Percentiles rank a stretch among this genome's conserved stretches.
phyloP scores from a whole-genome alignment of 148 eudicot genomes.

The Silene conica region DNA sequence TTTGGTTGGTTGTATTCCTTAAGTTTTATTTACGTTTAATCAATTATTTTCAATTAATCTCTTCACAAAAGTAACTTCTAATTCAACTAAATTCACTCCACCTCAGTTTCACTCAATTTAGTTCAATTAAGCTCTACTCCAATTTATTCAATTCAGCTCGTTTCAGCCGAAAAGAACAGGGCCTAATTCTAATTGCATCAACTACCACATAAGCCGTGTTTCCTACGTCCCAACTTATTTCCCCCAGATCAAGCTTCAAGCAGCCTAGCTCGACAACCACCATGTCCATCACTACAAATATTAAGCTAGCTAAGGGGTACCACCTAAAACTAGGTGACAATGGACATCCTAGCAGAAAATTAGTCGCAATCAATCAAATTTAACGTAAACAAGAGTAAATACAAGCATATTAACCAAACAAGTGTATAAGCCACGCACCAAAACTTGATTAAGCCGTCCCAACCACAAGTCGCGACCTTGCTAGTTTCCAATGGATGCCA shows the following conservation, averaged over 20 bases:
- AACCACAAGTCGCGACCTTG: constrained; percentile 97
- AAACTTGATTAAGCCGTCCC: constrained; percentile 96
- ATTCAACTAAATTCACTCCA: too few species aligned
- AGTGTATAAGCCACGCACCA: constrained; percentile 46
- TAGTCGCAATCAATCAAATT: background rate
- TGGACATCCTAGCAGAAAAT: background rate
- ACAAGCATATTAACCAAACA: background rate
- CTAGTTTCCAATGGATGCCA: constrained; percentile 98
- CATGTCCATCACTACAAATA: background rate
- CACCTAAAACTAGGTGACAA: background rate
- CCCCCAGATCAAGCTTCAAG: background rate
- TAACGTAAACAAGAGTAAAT: background rate
- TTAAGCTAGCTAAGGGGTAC: background rate
- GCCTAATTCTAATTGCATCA: too few species aligned
- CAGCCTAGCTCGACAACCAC: background rate
- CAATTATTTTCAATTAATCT: too few species aligned
- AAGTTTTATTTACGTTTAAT: too few species aligned
- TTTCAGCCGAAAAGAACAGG: too few species aligned
- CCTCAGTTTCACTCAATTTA: too few species aligned
- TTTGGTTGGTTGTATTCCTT: too few species aligned
- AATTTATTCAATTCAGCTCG: too few species aligned
- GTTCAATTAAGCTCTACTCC: too few species aligned
- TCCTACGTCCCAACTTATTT: background rate
- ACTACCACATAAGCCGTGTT: background rate
- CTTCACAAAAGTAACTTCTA: too few species aligned